Evolutionary conservation across 139 green algal species (phyloP).

Genomic region (Auxenochlorella pyrenoidosa): DNA sequence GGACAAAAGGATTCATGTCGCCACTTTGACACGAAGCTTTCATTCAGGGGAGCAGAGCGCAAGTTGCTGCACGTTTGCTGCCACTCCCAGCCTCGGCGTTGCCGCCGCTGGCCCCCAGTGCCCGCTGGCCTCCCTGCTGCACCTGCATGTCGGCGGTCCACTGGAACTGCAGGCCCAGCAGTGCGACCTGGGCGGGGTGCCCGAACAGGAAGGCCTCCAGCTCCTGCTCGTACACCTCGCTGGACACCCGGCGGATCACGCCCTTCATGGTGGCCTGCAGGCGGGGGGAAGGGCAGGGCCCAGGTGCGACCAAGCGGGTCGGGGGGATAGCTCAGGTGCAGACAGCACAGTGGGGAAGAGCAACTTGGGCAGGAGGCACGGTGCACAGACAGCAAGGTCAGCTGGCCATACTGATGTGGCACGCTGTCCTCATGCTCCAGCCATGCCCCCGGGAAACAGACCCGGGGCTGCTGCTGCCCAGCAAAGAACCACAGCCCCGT

Average conservation of each 20-base stretch:
- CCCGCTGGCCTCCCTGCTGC: not conserved
- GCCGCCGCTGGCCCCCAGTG: not conserved
- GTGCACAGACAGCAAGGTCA: not conserved
- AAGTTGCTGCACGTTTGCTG: no score
- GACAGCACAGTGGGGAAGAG: not conserved
- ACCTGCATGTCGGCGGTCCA: conserved; percentile 95
- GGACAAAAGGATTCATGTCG: no score
- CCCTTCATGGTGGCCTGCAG: conserved; percentile 82
- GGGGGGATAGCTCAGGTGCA: not conserved
- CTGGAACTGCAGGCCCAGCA: conserved; percentile 96
- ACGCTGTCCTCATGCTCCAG: not conserved
- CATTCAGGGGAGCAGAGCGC: not conserved
- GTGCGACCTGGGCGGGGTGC: conserved; percentile 86
- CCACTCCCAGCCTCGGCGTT: not conserved
- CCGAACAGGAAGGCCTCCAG: conserved; percentile 91
- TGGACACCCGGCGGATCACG: conserved; percentile 80
- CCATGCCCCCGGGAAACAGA: not conserved
- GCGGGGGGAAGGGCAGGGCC: no score
- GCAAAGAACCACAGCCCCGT: no score
- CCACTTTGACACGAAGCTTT: no score
- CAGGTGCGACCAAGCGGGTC: no score
- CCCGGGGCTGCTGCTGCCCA: no score
- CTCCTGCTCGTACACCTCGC: conserved; percentile 86
- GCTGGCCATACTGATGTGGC: not conserved
- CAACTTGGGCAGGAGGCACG: not conserved